Evolutionary conservation across 768 basidiomycete species (phyloP).

Genomic region (Tephrocybe sp.): DNA sequence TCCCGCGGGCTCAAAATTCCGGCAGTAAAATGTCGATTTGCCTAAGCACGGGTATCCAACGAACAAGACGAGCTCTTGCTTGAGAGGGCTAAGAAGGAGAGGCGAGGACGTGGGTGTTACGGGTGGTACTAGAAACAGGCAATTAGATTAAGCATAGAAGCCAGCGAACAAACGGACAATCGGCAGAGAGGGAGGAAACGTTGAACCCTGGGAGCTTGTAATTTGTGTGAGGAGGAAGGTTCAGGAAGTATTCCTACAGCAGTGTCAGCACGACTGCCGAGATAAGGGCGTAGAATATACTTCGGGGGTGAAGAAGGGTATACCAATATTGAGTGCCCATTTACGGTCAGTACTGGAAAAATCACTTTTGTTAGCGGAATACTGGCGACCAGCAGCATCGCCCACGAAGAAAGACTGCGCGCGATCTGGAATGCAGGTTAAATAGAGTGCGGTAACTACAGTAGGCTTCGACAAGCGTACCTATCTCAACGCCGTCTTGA

Average conservation of each 20-base stretch:
- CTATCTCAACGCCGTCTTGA: slow-evolving; percentile 60
- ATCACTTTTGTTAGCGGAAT: slow-evolving; percentile 48
- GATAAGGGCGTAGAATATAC: slow-evolving; percentile 36
- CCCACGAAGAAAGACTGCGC: slow-evolving; percentile 76
- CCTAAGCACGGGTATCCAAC: slow-evolving; percentile 62
- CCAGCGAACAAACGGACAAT: slow-evolving; percentile 25
- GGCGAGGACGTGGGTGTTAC: slow-evolving; percentile 51
- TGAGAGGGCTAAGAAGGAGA: slow-evolving; percentile 38
- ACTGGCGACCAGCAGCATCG: slow-evolving; percentile 81
- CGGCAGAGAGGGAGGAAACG: slow-evolving; percentile 42
- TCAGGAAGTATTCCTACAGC: slow-evolving; percentile 77
- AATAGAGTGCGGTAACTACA: neutral
- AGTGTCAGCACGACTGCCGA: neutral
- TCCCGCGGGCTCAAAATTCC: slow-evolving; percentile 61
- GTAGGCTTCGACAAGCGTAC: slow-evolving; percentile 34
- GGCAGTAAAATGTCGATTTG: slow-evolving; percentile 79
- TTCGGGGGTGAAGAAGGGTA: slow-evolving; percentile 85
- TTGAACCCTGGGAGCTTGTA: slow-evolving; percentile 68
- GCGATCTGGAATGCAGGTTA: slow-evolving; percentile 52
- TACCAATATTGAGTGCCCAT: slow-evolving; percentile 74
- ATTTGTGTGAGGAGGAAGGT: slow-evolving; percentile 39
- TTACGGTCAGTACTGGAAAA: slow-evolving; percentile 84
- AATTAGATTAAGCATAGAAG: neutral
- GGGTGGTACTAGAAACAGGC: slow-evolving; percentile 40
- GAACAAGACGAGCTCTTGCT: slow-evolving; percentile 49